Conservation (phyloP, 805 yeast species). For the Ogataea dorogensis region DNA sequence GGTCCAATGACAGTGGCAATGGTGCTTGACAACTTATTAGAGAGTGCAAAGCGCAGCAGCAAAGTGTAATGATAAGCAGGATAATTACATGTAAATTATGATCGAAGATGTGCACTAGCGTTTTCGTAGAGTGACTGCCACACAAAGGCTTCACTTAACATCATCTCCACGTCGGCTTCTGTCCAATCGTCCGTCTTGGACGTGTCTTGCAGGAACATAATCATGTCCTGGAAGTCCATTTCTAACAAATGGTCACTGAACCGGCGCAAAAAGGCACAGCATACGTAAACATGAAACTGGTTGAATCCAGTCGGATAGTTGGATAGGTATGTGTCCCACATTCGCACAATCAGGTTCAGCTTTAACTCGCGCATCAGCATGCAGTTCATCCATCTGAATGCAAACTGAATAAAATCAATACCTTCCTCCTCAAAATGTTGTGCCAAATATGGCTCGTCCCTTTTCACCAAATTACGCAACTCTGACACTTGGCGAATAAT, state of each 20-base stretch:
- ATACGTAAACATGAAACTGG: constrained; percentile 92
- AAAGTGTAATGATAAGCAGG: constrained; percentile 1
- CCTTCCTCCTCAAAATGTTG: constrained; percentile 76
- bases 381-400: constrained; percentile 99
- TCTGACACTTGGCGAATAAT: constrained; percentile 87
- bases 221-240: constrained; percentile 93
- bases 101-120: constrained; percentile 75
- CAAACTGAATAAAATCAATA: constrained; percentile 92
- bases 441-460: constrained; percentile 74
- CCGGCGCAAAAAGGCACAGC: constrained; percentile 92
- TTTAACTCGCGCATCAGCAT: constrained; percentile 89
- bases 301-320: constrained; percentile 79
- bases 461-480: constrained; percentile 68
- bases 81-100: constrained; percentile 29
- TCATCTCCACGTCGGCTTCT: constrained; percentile 85
- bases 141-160: constrained; percentile 92
- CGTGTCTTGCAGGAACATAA: constrained; percentile 85
- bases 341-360: constrained; percentile 74
- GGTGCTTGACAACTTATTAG: constrained; percentile 79
- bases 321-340: constrained; percentile 96
- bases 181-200: constrained; percentile 80
- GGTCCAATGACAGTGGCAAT: constrained; percentile 99
- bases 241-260: constrained; percentile 76
- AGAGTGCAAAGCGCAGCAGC: constrained; percentile 54
- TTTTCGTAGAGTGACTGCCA: constrained; percentile 93